These are phyloP conservation scores for Pythium dissimile DNA, from an alignment of 352 stramenopile species.

Conservation along the genomic window DNA sequence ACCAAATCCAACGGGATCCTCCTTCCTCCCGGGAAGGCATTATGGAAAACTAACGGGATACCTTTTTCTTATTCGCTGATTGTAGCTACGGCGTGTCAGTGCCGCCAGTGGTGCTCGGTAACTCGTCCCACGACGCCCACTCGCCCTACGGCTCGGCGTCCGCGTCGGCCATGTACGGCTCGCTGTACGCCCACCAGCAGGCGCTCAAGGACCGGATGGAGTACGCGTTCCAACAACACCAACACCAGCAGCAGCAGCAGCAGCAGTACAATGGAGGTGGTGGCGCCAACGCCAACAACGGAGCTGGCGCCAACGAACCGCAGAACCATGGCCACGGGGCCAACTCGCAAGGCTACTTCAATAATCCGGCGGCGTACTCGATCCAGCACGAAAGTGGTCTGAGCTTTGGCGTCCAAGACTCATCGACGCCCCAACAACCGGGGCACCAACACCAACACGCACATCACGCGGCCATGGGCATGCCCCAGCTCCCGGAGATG, in stretches of 20 bases:
- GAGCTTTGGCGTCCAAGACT: conserved; percentile 10
- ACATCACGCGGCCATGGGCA: conserved; percentile 10
- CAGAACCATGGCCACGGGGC: too few relatives aligned
- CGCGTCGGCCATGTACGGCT: conserved; percentile 15
- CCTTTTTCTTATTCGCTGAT: too few relatives aligned
- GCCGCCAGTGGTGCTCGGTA: conserved; percentile 15
- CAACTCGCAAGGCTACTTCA: conserved; percentile 8
- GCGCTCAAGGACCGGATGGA: conserved; percentile 21
- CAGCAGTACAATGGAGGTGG: conserved; percentile 17
- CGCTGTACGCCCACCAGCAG: conserved; percentile 17
- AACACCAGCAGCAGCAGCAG: conserved; percentile 4
- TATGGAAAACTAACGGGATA: not conserved
- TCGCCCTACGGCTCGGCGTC: conserved; percentile 7
- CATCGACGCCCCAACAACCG: not conserved
- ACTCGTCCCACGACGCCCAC: conserved; percentile 12
- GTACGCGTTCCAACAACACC: conserved; percentile 15
- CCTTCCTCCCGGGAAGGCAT: not conserved
- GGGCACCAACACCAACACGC: conserved; percentile 13
- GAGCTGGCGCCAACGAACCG: not conserved
- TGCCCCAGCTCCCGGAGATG: conserved; percentile 23
- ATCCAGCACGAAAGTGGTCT: conserved; percentile 13
- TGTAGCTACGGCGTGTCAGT: conserved; percentile 18
- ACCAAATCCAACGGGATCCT: conserved; percentile 8
- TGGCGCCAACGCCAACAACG: not conserved
- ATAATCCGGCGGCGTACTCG: not conserved